A percentile compares a stretch with the other conserved stretches of the same genome.
Evolutionary conservation across 2,329 filamentous ascomycete species (phyloP).

Genomic region (Nigrograna mackinnonii): DNA sequence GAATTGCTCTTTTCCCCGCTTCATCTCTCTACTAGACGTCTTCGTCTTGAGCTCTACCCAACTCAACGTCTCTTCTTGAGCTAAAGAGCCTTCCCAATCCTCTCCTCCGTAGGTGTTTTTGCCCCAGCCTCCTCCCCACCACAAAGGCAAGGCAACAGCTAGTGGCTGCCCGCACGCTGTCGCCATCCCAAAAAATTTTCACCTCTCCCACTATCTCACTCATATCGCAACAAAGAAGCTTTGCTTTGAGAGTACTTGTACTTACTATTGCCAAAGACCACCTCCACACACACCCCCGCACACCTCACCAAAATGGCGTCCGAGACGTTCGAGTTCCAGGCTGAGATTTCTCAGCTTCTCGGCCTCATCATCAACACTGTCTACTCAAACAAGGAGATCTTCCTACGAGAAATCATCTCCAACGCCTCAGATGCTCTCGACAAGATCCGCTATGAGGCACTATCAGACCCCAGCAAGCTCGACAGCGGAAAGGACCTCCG

Average conservation of each 20-base stretch:
- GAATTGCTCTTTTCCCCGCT: slow-evolving; percentile 26
- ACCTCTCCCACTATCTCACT: too few species aligned
- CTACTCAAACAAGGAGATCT: slow-evolving; percentile 99
- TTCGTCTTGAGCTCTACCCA: slow-evolving; percentile 21
- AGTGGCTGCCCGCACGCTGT: too few species aligned
- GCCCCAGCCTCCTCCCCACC: slow-evolving; percentile 7
- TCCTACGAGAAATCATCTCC: slow-evolving; percentile 97
- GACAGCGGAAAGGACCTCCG: slow-evolving; percentile 97
- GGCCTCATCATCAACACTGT: slow-evolving; percentile 99
- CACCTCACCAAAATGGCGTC: slow-evolving; percentile 66
- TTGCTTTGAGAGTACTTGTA: neutral
- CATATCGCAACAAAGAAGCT: too few species aligned
- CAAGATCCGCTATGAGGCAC: slow-evolving; percentile 99
- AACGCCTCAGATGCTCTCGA: slow-evolving; percentile 98
- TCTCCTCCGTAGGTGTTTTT: slow-evolving; percentile 25
- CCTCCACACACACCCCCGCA: slow-evolving; percentile 10
- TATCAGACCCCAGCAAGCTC: slow-evolving; percentile 96
- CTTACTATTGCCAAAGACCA: neutral
- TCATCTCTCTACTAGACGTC: slow-evolving; percentile 17
- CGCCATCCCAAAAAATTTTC: too few species aligned
- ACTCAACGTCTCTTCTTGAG: slow-evolving; percentile 8
- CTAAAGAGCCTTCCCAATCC: slow-evolving; percentile 11
- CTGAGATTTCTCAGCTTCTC: slow-evolving; percentile 99
- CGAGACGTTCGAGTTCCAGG: slow-evolving; percentile 99
- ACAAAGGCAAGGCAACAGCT: neutral